phyloP scores from a whole-genome alignment of 192 early-diverging fungal genomes.

The Allomyces macrogynus region DNA sequence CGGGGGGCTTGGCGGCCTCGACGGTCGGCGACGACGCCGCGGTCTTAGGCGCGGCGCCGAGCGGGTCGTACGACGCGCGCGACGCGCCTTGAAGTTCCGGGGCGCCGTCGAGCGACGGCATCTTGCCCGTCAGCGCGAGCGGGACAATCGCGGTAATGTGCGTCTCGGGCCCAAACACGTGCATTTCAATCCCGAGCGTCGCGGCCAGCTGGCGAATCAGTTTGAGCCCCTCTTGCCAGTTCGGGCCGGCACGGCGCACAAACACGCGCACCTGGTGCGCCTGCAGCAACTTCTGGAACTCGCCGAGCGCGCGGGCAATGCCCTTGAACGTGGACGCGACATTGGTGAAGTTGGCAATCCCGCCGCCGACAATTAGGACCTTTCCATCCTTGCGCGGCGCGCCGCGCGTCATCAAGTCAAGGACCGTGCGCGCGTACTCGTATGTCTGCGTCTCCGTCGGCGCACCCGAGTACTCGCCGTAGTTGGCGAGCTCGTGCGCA shows the following conservation, averaged over 20 bases:
- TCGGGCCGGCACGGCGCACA: constrained; percentile 94
- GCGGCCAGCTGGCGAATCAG: constrained; percentile 85
- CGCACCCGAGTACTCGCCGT: constrained; percentile 99
- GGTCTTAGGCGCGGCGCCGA: constrained; percentile 1
- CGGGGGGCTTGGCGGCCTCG: constrained; percentile 17
- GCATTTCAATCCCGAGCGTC: constrained; percentile 78
- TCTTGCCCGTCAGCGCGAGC: constrained; percentile 56
- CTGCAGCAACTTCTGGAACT: constrained; percentile 75
- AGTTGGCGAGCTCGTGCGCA: constrained; percentile 91
- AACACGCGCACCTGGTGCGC: constrained; percentile 79
- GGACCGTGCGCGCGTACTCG: constrained; percentile 95
- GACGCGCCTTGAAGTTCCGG: not conserved
- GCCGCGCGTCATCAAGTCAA: constrained; percentile 94
- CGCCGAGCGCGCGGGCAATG: constrained; percentile 79
- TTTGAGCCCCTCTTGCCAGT: constrained; percentile 97
- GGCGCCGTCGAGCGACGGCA: constrained; percentile 17
- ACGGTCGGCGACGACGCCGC: constrained; percentile 1
- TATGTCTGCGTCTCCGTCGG: constrained; percentile 98
- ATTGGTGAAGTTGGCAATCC: constrained; percentile 99
- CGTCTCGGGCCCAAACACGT: constrained; percentile 91
- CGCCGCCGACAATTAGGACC: constrained; percentile 94
- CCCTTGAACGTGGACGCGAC: constrained; percentile 99
- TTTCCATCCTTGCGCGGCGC: constrained; percentile 70
- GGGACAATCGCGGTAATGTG: constrained; percentile 97
- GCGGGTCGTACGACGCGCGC: not conserved